Conservation (phyloP, 306 rosid genomes). For the Cicer bijugum region DNA sequence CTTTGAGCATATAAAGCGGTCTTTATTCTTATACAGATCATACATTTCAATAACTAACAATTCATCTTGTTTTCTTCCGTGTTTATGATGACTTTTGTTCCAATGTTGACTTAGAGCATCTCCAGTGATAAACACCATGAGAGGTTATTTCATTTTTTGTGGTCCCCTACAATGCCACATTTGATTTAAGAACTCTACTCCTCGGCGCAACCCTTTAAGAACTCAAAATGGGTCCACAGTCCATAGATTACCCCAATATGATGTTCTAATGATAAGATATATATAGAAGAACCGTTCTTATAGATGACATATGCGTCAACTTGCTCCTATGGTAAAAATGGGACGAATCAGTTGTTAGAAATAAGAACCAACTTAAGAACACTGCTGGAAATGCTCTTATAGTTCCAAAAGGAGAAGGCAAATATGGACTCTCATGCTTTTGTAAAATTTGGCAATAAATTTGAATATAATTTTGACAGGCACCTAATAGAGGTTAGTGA, state of each 20-base stretch:
- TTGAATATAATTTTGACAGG: conserved; percentile 9
- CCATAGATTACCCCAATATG: background rate
- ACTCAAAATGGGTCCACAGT: background rate
- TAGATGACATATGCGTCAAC: background rate
- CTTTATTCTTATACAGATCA: conserved; percentile 8
- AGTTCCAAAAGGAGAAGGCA: background rate
- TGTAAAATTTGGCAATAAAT: conserved; percentile 11
- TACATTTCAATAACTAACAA: conserved; percentile 16
- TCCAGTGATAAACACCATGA: background rate
- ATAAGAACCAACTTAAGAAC: background rate
- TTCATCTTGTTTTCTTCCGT: background rate
- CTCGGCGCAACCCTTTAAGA: background rate
- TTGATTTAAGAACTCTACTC: background rate
- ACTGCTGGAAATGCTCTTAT: background rate
- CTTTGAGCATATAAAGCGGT: background rate
- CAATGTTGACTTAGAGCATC: conserved; percentile 5
- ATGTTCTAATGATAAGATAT: background rate
- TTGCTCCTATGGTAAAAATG: background rate
- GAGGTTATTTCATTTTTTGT: background rate
- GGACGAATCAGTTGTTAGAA: background rate
- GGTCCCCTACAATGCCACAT: background rate
- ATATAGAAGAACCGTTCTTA: background rate
- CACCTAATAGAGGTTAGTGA: conserved; percentile 12
- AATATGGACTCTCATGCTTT: background rate
- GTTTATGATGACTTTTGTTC: background rate